phyloP scores from a whole-genome alignment of 2,329 filamentous ascomycete genomes.

The Fusarium sp. region DNA sequence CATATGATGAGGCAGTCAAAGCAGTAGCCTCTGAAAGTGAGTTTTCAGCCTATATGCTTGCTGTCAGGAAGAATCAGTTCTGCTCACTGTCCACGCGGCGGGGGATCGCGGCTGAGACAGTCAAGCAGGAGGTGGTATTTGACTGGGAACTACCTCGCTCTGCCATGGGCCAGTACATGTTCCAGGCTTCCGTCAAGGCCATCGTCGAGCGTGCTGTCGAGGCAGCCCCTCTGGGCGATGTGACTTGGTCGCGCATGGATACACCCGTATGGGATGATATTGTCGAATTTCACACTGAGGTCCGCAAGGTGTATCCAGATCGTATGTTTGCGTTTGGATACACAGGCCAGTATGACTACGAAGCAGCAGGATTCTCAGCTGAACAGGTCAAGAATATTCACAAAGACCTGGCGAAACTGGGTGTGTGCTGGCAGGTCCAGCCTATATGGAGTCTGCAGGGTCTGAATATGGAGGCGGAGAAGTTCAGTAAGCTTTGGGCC shows the following conservation, averaged over 20 bases:
- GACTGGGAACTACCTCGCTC: neutral
- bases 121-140: neutral
- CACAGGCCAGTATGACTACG: neutral
- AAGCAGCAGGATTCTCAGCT: neutral
- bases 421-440: neutral
- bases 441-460: neutral
- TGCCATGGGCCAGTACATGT: neutral
- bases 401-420: neutral
- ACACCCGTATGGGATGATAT: neutral
- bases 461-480: neutral
- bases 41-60: neutral
- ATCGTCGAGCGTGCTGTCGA: neutral
- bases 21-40: neutral
- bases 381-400: neutral
- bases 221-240: neutral
- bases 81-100: neutral
- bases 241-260: neutral
- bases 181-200: neutral
- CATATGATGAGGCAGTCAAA: neutral
- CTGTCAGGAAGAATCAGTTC: neutral
- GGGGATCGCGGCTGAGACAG: neutral
- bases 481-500: neutral
- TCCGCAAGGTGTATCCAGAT: neutral
- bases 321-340: neutral
- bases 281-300: neutral